Conservation (phyloP, 2,329 filamentous ascomycete genomes). For the Pyricularia sp. region DNA sequence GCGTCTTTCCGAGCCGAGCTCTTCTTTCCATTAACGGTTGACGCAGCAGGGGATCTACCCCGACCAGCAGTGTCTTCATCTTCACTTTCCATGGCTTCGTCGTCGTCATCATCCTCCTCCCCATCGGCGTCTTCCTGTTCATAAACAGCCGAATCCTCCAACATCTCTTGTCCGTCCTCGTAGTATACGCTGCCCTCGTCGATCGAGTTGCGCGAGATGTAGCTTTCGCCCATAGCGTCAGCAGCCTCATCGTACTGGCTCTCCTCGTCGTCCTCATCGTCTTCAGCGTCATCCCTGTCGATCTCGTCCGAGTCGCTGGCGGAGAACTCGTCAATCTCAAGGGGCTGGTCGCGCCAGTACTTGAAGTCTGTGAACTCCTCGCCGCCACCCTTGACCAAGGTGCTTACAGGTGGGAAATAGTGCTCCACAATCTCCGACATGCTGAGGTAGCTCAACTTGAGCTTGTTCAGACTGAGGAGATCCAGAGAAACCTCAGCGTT, state of each 20-base stretch:
- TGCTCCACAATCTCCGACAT: slow-evolving; percentile 98
- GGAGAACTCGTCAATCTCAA: slow-evolving; percentile 82
- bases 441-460: slow-evolving; percentile 93
- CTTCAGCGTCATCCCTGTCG: slow-evolving; percentile 20
- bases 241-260: slow-evolving; percentile 29
- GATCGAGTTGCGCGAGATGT: slow-evolving; percentile 26
- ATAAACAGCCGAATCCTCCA: slow-evolving; percentile 24
- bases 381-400: slow-evolving; percentile 78
- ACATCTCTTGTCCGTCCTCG: slow-evolving; percentile 28
- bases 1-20: slow-evolving; percentile 1
- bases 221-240: slow-evolving; percentile 35
- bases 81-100: slow-evolving; percentile 25
- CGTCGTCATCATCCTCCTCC: slow-evolving; percentile 28
- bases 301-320: slow-evolving; percentile 63
- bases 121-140: slow-evolving; percentile 26
- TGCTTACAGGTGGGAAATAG: slow-evolving; percentile 88
- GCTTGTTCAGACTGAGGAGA: slow-evolving; percentile 80
- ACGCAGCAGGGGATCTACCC: slow-evolving; percentile 11
- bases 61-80: slow-evolving; percentile 14
- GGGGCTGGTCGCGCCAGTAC: slow-evolving; percentile 82
- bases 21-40: slow-evolving; percentile 9
- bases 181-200: slow-evolving; percentile 28
- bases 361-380: slow-evolving; percentile 96
- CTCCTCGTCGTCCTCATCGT: slow-evolving; percentile 37
- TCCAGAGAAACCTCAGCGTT: slow-evolving; percentile 93